These are phyloP conservation scores for Chytriomyces hyalinus DNA, from an alignment of 192 early-diverging fungal species.

Conservation along the genomic window DNA sequence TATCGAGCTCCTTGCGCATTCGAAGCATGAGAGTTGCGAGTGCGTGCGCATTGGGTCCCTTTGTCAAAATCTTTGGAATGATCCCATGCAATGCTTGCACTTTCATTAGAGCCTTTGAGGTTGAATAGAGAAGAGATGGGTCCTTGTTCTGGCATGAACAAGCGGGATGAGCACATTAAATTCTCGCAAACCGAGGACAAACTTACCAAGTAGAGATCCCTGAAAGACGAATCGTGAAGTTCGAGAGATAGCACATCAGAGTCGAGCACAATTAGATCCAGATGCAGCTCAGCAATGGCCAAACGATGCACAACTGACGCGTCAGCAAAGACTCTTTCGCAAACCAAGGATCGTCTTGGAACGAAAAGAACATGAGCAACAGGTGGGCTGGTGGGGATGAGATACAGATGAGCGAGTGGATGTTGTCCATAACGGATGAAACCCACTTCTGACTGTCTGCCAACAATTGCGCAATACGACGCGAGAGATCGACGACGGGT, in stretches of 20 bases:
- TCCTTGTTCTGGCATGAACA: constrained; percentile 69
- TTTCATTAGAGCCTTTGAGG: constrained; percentile 85
- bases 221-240: constrained; percentile 73
- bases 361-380: constrained; percentile 73
- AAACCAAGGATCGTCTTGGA: constrained; percentile 84
- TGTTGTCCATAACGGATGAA: background rate
- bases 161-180: background rate
- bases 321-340: constrained; percentile 94
- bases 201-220: constrained; percentile 78
- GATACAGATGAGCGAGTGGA: background rate
- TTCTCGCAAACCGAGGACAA: background rate
- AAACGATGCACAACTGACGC: constrained; percentile 89
- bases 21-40: constrained; percentile 75
- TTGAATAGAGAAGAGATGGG: constrained; percentile 71
- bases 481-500: background rate
- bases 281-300: constrained; percentile 81
- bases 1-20: constrained; percentile 79
- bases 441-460: background rate
- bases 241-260: constrained; percentile 90
- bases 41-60: constrained; percentile 83
- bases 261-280: constrained; percentile 87
- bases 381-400: background rate
- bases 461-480: background rate
- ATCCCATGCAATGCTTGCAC: constrained; percentile 86
- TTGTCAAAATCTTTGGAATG: constrained; percentile 89